Evolutionary conservation across 805 yeast species (phyloP).

Genomic region (Scheffersomyces coipomensis): DNA sequence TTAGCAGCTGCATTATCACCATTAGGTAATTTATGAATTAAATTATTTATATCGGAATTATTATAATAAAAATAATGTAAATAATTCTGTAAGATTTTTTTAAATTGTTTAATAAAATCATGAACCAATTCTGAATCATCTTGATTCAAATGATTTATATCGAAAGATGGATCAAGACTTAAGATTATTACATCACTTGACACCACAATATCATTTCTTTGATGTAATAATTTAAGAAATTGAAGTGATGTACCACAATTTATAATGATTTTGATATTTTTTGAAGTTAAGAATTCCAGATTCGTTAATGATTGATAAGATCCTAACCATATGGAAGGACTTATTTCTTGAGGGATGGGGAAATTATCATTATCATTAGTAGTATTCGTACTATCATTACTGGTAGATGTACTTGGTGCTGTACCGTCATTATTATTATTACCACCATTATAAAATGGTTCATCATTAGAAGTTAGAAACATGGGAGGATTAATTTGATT

Average conservation of each 20-base stretch:
- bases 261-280: slow-evolving; percentile 35
- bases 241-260: slow-evolving; percentile 34
- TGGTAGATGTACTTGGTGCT: too few species aligned
- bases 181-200: slow-evolving; percentile 38
- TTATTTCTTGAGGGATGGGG: slow-evolving; percentile 16
- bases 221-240: slow-evolving; percentile 23
- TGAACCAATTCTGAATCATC: slow-evolving; percentile 13
- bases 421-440: too few species aligned
- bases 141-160: slow-evolving; percentile 13
- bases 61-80: slow-evolving; percentile 32
- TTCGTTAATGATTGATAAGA: slow-evolving; percentile 12
- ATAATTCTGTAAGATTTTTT: slow-evolving; percentile 36
- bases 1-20: slow-evolving; percentile 8
- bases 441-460: too few species aligned
- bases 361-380: too few species aligned
- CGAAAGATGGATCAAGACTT: slow-evolving; percentile 35
- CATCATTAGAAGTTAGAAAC: too few species aligned
- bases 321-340: slow-evolving; percentile 30
- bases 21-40: slow-evolving; percentile 30
- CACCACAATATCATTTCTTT: slow-evolving; percentile 15
- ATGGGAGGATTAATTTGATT: too few species aligned
- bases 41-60: slow-evolving; percentile 25
- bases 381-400: too few species aligned
- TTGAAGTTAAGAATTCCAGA: slow-evolving; percentile 12
- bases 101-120: slow-evolving; percentile 27